Percentiles rank a stretch among this genome's conserved stretches.
Conservation (phyloP, 2,329 filamentous ascomycete genomes). For the Penicillium hordei region DNA sequence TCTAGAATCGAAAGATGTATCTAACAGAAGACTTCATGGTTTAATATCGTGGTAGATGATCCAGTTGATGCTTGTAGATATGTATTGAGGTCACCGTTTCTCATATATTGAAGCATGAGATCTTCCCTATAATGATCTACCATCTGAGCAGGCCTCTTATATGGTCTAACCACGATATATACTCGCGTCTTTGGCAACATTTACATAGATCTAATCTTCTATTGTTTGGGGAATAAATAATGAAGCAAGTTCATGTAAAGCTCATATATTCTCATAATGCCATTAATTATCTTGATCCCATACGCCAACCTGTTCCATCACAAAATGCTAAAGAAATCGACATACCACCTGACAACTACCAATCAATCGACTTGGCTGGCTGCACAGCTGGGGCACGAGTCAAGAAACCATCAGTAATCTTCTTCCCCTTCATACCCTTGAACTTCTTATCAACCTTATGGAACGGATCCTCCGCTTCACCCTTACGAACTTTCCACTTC, state of each 20-base stretch:
- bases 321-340: background rate
- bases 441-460: constrained; percentile 57
- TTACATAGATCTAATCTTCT: constrained; percentile 11
- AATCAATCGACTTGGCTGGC: constrained; percentile 35
- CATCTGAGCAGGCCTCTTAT: constrained; percentile 15
- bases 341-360: constrained; percentile 21
- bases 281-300: background rate
- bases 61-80: constrained; percentile 21
- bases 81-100: constrained; percentile 17
- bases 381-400: constrained; percentile 14
- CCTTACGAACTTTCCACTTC: constrained; percentile 75
- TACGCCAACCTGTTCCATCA: background rate
- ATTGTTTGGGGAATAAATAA: constrained; percentile 6
- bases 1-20: constrained; percentile 36
- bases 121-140: constrained; percentile 15
- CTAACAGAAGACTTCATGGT: constrained; percentile 43
- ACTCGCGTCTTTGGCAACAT: constrained; percentile 20
- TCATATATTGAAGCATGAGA: constrained; percentile 18
- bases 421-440: constrained; percentile 56
- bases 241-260: background rate
- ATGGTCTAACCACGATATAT: constrained; percentile 16
- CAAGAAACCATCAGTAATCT: constrained; percentile 33
- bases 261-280: background rate
- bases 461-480: constrained; percentile 61
- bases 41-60: constrained; percentile 45